A percentile compares a stretch with the other conserved stretches of the same genome.
phyloP scores from a whole-genome alignment of 1,139 yeast genomes.

The Candida sp. region DNA sequence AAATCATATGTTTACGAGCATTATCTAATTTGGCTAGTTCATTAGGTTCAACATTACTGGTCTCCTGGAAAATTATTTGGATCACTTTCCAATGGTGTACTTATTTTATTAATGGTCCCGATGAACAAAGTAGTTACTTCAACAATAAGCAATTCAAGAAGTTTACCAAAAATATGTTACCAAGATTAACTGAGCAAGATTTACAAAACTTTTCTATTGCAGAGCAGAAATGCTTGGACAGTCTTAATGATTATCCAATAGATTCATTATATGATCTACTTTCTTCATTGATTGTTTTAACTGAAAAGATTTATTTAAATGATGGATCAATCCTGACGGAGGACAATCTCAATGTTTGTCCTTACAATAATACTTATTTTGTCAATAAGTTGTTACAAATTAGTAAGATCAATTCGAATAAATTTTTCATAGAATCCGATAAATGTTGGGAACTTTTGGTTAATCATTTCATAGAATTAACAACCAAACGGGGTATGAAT shows the following conservation, averaged over 20 bases:
- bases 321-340: slow-evolving; percentile 8
- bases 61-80: slow-evolving; percentile 69
- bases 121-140: slow-evolving; percentile 29
- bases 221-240: slow-evolving; percentile 57
- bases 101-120: slow-evolving; percentile 61
- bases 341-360: slow-evolving; percentile 20
- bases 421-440: slow-evolving; percentile 41
- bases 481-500: slow-evolving; percentile 33
- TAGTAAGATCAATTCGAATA: slow-evolving; percentile 44
- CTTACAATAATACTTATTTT: slow-evolving; percentile 40
- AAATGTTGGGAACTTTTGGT: slow-evolving; percentile 46
- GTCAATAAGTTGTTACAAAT: slow-evolving; percentile 40
- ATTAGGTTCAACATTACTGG: slow-evolving; percentile 65
- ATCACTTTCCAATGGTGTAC: slow-evolving; percentile 76
- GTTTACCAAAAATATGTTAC: slow-evolving; percentile 16
- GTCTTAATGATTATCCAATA: slow-evolving; percentile 52
- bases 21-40: slow-evolving; percentile 73
- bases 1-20: slow-evolving; percentile 77
- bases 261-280: slow-evolving; percentile 47
- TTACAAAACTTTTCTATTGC: slow-evolving; percentile 52
- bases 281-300: slow-evolving; percentile 41
- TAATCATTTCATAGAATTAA: slow-evolving; percentile 37
- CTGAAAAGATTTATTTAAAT: slow-evolving; percentile 20
- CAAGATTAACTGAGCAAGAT: slow-evolving; percentile 40
- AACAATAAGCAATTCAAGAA: slow-evolving; percentile 16